Conservation (phyloP, 805 yeast species). For the Wickerhamiella allomyrinae region DNA sequence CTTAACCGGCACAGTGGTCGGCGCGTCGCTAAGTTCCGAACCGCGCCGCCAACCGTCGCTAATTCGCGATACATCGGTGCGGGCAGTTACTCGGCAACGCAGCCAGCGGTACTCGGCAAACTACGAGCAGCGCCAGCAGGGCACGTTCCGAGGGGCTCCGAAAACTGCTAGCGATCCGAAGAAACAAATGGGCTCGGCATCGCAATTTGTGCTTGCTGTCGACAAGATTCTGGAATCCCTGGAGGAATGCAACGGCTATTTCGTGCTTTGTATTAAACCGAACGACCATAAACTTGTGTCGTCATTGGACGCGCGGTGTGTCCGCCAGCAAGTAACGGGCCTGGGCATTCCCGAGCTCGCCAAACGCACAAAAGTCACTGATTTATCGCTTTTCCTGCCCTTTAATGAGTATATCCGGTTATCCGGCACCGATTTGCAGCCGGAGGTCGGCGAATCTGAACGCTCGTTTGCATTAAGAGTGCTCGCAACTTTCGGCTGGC, state of each 20-base stretch:
- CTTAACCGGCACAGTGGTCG: conserved; percentile 21
- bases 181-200: conserved; percentile 8
- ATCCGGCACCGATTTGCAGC: neutral
- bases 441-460: conserved; percentile 15
- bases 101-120: conserved; percentile 11
- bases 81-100: neutral
- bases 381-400: conserved; percentile 27
- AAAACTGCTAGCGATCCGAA: conserved; percentile 5
- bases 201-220: conserved; percentile 22
- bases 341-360: conserved; percentile 30
- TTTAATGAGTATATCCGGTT: conserved; percentile 24
- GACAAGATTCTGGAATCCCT: conserved; percentile 26
- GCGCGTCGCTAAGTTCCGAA: conserved; percentile 28
- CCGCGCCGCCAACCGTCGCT: conserved; percentile 29
- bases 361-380: conserved; percentile 26
- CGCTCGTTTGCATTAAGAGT: conserved; percentile 23
- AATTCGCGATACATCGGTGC: neutral
- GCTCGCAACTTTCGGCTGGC: conserved; percentile 23
- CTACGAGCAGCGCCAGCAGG: conserved; percentile 6
- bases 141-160: conserved; percentile 8
- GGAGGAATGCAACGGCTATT: conserved; percentile 28
- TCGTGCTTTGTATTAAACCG: conserved; percentile 30
- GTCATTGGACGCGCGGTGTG: conserved; percentile 30
- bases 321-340: conserved; percentile 29
- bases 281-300: conserved; percentile 27